These are phyloP conservation scores for Galerina sulciceps DNA, from an alignment of 768 basidiomycete genomes.

Conservation along the genomic window DNA sequence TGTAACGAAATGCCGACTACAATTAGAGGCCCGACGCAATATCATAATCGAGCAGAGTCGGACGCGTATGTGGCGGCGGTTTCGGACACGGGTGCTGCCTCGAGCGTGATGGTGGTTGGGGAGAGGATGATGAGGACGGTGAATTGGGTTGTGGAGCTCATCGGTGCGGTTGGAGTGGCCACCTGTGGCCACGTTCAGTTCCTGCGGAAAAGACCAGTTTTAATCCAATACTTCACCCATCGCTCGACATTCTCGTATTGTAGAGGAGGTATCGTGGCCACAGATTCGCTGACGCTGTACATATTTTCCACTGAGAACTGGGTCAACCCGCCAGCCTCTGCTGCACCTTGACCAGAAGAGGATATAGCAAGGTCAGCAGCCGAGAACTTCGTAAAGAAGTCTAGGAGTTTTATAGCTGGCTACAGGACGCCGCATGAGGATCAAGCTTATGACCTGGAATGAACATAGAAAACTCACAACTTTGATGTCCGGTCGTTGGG, in stretches of 20 bases:
- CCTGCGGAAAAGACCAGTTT: conserved; percentile 22
- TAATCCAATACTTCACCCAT: conserved; percentile 40
- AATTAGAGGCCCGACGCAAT: too few species aligned
- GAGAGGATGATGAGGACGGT: too few species aligned
- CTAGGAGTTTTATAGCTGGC: conserved; percentile 27
- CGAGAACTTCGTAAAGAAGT: conserved; percentile 2
- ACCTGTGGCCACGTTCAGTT: too few species aligned
- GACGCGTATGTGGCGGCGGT: too few species aligned
- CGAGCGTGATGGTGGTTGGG: too few species aligned
- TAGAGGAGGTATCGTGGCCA: conserved; percentile 26
- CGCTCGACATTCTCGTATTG: conserved; percentile 19
- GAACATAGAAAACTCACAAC: conserved; percentile 7
- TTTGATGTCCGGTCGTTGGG: too few species aligned
- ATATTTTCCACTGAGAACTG: conserved; percentile 28
- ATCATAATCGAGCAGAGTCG: too few species aligned
- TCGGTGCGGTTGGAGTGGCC: too few species aligned
- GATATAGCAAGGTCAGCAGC: background rate
- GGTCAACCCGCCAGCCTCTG: conserved; percentile 19
- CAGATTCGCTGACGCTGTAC: conserved; percentile 29
- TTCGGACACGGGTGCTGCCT: too few species aligned
- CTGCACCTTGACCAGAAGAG: conserved; percentile 13
- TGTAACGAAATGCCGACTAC: too few species aligned
- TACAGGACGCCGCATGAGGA: background rate
- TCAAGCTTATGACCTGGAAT: background rate
- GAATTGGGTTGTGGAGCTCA: too few species aligned